Evolutionary conservation across 768 basidiomycete species (phyloP).

Genomic region (Thelephora ganbajun): DNA sequence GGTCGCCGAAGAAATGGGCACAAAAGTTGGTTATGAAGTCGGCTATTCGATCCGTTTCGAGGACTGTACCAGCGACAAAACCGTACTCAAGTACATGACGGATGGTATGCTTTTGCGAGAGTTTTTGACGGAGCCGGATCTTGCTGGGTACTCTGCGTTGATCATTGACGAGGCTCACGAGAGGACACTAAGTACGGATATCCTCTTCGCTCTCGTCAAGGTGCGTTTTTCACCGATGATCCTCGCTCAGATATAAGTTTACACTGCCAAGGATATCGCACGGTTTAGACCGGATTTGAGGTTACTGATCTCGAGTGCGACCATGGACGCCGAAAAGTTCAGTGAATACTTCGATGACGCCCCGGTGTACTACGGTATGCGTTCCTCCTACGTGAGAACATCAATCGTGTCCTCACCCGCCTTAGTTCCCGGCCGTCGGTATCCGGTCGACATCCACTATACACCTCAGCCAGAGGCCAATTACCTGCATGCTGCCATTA

Average conservation of each 20-base stretch:
- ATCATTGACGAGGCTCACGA: conserved; percentile 99
- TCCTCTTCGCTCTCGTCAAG: conserved; percentile 96
- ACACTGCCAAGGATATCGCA: conserved; percentile 66
- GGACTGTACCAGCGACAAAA: conserved; percentile 98
- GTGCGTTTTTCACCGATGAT: conserved; percentile 35
- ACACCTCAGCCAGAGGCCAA: conserved; percentile 99
- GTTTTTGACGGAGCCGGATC: conserved; percentile 93
- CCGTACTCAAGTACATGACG: conserved; percentile 98
- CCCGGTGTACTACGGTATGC: conserved; percentile 78
- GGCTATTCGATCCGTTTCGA: conserved; percentile 99
- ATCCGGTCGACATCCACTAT: conserved; percentile 96
- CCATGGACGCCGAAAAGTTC: conserved; percentile 96
- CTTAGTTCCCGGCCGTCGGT: conserved; percentile 89
- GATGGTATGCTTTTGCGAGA: conserved; percentile 97
- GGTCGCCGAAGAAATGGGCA: conserved; percentile 98
- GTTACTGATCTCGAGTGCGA: conserved; percentile 89
- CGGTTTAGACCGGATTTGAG: conserved; percentile 91
- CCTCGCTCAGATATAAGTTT: conserved; percentile 16
- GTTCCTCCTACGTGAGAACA: not conserved
- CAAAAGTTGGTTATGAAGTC: conserved; percentile 93
- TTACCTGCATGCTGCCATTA: conserved; percentile 96
- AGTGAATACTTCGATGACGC: conserved; percentile 95
- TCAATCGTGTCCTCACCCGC: not conserved
- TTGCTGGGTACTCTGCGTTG: conserved; percentile 87
- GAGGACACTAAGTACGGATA: conserved; percentile 94